Base-by-base conservation (phyloP, 352 stramenopile genomes). In the Phytopythium boreale region DNA sequence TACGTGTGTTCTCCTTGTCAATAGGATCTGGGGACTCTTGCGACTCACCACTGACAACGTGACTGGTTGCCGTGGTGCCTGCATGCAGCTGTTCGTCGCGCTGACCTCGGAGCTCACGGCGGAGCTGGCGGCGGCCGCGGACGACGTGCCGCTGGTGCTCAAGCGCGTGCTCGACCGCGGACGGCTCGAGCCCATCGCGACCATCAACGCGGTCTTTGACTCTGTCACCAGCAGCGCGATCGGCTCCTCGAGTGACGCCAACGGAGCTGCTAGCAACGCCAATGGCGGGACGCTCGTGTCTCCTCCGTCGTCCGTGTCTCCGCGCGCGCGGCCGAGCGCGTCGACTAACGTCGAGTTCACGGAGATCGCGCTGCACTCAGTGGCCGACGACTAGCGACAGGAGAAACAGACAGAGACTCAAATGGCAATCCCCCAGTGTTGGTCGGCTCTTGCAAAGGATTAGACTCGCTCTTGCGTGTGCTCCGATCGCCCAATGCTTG, bases 101-200 rank as follows among this genome's bases (percentile, higher is more conserved):
- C 24, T 52, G 39, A 43, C 0, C 19, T 67, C 69, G 0, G 52
- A 80, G 41, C 68, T 91, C 24, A 68, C 78, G 51, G 62, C 76
- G 29, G 77, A 82, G 39, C 72, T 89, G 4, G 70, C 78, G 34
- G 72, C 63, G 22, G 81, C 68, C 49, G 41, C 56, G 0, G 71
- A 84, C 19, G 76, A 80, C n/a, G 74, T 92, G 37, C 83, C 80
- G 36, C 20, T 88, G 31, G 70, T 88, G 34, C 72, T 92, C 63
- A 88, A 88, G 57, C 65, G 74, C 8, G 77, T 89, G 31, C 60
- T 92, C 4, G 77, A 90, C 20, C 58, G 68, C 53, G 79, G 79
- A 10, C 67, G 70, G 7, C 41, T 57, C 9, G 69, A 80, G 15
- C 80, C 83, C 4, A 67, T 71, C 4, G 69, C 75, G 56, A 57